Percentiles rank a stretch among this genome's conserved stretches.
These are phyloP conservation scores for Saccharomyces hybrid DNA, from an alignment of 1,139 yeast genomes.

Conservation along the genomic window DNA sequence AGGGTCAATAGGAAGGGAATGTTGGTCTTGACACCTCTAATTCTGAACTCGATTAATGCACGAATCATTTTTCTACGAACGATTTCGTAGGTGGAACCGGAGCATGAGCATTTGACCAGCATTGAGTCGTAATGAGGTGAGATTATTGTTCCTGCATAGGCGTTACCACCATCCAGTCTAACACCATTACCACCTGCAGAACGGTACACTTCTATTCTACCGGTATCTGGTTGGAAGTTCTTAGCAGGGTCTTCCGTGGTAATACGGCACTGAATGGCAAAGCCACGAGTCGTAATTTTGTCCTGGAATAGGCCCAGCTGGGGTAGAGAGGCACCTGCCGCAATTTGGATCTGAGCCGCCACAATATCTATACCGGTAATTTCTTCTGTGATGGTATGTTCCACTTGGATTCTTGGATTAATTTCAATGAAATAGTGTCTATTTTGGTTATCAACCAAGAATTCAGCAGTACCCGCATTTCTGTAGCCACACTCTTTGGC, in stretches of 20 bases:
- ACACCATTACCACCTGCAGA: slow-evolving; percentile 99
- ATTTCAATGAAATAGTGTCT: slow-evolving; percentile 96
- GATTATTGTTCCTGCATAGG: slow-evolving; percentile 92
- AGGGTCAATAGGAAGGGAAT: slow-evolving; percentile 88
- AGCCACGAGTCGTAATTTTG: slow-evolving; percentile 88
- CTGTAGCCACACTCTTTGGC: slow-evolving; percentile 83
- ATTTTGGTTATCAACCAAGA: slow-evolving; percentile 83
- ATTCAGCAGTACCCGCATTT: slow-evolving; percentile 98
- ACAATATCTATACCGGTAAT: slow-evolving; percentile 95
- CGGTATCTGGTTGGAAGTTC: slow-evolving; percentile 96
- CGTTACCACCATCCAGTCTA: slow-evolving; percentile 96
- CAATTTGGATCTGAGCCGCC: slow-evolving; percentile 96
- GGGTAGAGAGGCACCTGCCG: slow-evolving; percentile 91
- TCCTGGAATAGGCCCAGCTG: slow-evolving; percentile 90
- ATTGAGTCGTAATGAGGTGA: slow-evolving; percentile 96
- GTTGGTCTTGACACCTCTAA: slow-evolving; percentile 96
- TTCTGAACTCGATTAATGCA: slow-evolving; percentile 90
- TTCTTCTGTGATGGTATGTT: slow-evolving; percentile 96
- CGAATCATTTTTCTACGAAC: slow-evolving; percentile 95
- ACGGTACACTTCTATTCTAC: slow-evolving; percentile 93
- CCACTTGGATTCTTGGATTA: slow-evolving; percentile 97
- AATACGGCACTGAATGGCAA: slow-evolving; percentile 97
- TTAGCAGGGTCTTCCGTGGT: slow-evolving; percentile 96
- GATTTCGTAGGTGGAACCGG: slow-evolving; percentile 92
- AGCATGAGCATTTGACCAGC: slow-evolving; percentile 93